A percentile compares a stretch with the other conserved stretches of the same genome.
phyloP scores from a whole-genome alignment of 2,329 filamentous ascomycete genomes.

The Aspergillus tubingensis region DNA sequence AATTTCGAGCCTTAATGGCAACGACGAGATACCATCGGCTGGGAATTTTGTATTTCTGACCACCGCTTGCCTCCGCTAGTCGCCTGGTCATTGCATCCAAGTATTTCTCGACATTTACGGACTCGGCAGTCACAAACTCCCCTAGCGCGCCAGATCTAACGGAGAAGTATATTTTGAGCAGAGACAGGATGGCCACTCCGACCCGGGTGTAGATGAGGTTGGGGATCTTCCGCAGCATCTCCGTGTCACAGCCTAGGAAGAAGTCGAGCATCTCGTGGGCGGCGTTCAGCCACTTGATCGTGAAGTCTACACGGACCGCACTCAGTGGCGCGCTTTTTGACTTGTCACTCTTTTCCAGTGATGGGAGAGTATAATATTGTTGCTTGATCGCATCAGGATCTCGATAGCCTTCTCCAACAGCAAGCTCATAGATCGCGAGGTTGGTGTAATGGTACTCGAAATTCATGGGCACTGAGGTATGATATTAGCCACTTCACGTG shows the following conservation, averaged over 20 bases:
- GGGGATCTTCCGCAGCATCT: constrained; percentile 36
- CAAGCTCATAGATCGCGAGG: constrained; percentile 17
- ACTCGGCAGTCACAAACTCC: constrained; percentile 32
- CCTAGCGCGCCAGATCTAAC: constrained; percentile 33
- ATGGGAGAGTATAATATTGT: constrained; percentile 36
- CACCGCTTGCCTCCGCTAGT: constrained; percentile 36
- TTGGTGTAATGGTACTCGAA: constrained; percentile 21
- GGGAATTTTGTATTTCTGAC: constrained; percentile 37
- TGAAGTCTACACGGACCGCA: constrained; percentile 39
- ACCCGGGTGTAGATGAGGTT: constrained; percentile 38
- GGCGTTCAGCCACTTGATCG: constrained; percentile 41
- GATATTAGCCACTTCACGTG: neutral
- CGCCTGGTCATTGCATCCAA: constrained; percentile 32
- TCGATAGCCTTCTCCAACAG: constrained; percentile 31
- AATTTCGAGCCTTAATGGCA: constrained; percentile 34
- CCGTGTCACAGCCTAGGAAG: constrained; percentile 34
- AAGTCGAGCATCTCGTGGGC: constrained; percentile 37
- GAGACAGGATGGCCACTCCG: constrained; percentile 33
- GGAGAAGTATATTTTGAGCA: constrained; percentile 39
- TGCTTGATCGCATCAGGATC: constrained; percentile 37
- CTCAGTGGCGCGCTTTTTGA: constrained; percentile 25
- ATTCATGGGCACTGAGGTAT: constrained; percentile 15
- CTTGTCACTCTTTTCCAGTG: constrained; percentile 21
- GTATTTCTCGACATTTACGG: constrained; percentile 35
- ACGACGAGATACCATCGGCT: constrained; percentile 37